Percentiles rank a stretch among this genome's conserved stretches.
phyloP scores from a whole-genome alignment of 768 basidiomycete genomes.

The Cystoderma amianthinum region DNA sequence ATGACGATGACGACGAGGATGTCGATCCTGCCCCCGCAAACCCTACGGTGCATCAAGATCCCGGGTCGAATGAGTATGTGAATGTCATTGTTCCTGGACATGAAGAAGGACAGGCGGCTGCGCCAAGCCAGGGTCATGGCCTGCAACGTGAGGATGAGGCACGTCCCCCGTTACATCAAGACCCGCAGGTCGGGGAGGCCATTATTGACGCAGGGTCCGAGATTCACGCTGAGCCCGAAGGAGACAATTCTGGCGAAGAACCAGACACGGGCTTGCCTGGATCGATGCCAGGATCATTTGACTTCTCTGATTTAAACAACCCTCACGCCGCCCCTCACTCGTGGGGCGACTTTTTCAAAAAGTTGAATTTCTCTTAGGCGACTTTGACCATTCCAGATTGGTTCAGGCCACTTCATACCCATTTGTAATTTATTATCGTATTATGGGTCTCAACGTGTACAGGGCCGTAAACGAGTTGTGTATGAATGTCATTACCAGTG shows the following conservation, averaged over 20 bases:
- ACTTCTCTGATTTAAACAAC: constrained; percentile 13
- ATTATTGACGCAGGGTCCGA: constrained; percentile 1
- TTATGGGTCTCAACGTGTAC: no score
- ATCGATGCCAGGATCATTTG: constrained; percentile 57
- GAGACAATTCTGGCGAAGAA: constrained; percentile 7
- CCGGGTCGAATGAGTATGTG: constrained; percentile 34
- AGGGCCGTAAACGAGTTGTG: no score
- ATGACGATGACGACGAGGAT: constrained; percentile 22
- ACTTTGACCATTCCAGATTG: no score
- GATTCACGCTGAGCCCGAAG: constrained; percentile 14
- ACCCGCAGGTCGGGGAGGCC: not conserved
- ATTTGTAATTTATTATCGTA: no score
- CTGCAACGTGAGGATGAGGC: constrained; percentile 2
- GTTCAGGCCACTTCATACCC: no score
- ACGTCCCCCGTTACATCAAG: no score
- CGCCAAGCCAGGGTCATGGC: constrained; percentile 2
- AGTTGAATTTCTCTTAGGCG: constrained; percentile 16
- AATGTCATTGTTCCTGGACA: constrained; percentile 25
- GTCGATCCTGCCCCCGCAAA: constrained; percentile 1
- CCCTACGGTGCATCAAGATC: constrained; percentile 6
- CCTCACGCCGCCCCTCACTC: constrained; percentile 6
- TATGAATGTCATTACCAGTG: no score
- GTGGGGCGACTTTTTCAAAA: constrained; percentile 24
- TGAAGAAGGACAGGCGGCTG: constrained; percentile 4
- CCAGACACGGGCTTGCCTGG: constrained; percentile 13